phyloP scores from a whole-genome alignment of 2,329 filamentous ascomycete genomes.

The Alternaria burnsii region DNA sequence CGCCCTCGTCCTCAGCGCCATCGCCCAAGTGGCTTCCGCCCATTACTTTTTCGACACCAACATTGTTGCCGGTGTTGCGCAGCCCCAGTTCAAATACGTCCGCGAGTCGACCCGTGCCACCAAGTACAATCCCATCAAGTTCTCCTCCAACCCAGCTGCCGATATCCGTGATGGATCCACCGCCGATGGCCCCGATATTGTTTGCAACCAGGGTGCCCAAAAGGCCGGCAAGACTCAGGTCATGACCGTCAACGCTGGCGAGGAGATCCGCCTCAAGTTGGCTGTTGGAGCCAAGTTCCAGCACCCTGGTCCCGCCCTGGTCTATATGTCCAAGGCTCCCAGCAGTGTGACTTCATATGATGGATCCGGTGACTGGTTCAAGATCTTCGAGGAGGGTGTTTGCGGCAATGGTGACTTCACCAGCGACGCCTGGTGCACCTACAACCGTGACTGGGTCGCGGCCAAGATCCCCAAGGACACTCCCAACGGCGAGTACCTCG shows the following conservation, averaged over 20 bases:
- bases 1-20: conserved; percentile 7
- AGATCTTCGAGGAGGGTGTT: conserved; percentile 36
- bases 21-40: conserved; percentile 28
- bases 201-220: conserved; percentile 34
- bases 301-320: conserved; percentile 35
- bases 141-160: conserved; percentile 17
- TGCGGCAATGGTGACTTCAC: conserved; percentile 30
- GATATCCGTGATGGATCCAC: conserved; percentile 33
- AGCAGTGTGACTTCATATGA: conserved; percentile 27
- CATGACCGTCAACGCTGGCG: conserved; percentile 34
- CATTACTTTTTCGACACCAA: conserved; percentile 40
- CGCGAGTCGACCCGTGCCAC: conserved; percentile 29
- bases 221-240: conserved; percentile 26
- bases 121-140: conserved; percentile 40
- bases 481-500: conserved; percentile 55
- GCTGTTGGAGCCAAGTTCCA: conserved; percentile 32
- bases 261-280: conserved; percentile 30
- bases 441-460: conserved; percentile 28
- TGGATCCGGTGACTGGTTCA: conserved; percentile 43
- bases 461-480: conserved; percentile 51
- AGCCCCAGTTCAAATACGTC: conserved; percentile 32
- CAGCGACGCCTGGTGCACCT: conserved; percentile 36
- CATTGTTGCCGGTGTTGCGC: conserved; percentile 19
- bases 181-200: conserved; percentile 32
- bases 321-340: conserved; percentile 44